Evolutionary conservation across 129 eudicot species (phyloP), one percentile per base, ranked within the genome.

Genomic region (Ambrosia trifida): DNA sequence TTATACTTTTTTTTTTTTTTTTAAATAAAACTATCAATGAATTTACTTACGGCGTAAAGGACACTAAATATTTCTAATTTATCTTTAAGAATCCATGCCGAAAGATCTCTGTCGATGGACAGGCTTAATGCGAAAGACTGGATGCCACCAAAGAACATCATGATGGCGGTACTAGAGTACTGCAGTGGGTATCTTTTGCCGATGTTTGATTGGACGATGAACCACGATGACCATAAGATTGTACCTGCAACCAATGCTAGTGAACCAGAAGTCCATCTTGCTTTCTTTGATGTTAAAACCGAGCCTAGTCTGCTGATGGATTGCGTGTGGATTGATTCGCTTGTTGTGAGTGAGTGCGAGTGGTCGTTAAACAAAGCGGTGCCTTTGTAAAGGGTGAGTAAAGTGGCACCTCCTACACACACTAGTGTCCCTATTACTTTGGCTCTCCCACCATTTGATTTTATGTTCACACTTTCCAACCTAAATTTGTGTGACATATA

Each of bases 141-240:
- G 53, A 90, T 66, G 52, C 88, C 86, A 47, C 88, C 84, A n/a
- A 90, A 84, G 73, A 66, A 80, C 70, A 84, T 74, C 96, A 90
- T 82, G 68, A 90, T 80, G 9, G 96, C 84, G 20, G 96, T 87
- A 81, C 93, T 87, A 3, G 94, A 80, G 58, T 90, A 90, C 36
- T 85, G 85, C 68, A 76, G 78, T 2, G 94, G 86, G 81, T 84
- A 90, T 72, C 67, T 80, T 72, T 83, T 90, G 32, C 91, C 85
- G 20, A 90, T 76, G 30, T 70, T 64, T 5, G 86, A 46, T 77
- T 90, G 96, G 30, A 87, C 40, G 13, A 83, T 83, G 68, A 82
- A 90, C 96, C 96, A 90, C 2, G 88, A 83, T 19, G 95, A 78
- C 94, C 95, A 90, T 38, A 80, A 68, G 0, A 76, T 11, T 64